phyloP scores from a whole-genome alignment of 2,329 filamentous ascomycete species.

The Neurospora sp. region DNA sequence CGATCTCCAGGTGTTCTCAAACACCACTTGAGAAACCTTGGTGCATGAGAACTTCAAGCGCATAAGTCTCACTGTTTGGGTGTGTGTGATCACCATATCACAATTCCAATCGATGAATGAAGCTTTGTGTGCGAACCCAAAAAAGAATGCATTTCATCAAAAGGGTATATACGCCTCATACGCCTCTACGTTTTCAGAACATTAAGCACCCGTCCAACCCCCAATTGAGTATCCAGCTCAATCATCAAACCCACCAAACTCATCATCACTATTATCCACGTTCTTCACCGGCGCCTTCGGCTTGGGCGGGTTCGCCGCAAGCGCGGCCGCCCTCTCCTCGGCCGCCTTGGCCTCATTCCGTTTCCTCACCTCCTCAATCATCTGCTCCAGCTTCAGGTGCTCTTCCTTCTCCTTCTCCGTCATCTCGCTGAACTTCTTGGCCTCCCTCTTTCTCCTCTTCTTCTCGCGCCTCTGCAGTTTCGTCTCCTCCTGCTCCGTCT shows the following conservation, averaged over 20 bases:
- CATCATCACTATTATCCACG: conserved; percentile 26
- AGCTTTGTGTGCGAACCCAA: too few relatives aligned
- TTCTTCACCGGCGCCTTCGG: neutral
- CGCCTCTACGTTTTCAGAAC: neutral
- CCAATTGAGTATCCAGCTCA: conserved; percentile 11
- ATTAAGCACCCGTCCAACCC: neutral
- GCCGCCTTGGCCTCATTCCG: conserved; percentile 39
- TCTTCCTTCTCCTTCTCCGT: conserved; percentile 59
- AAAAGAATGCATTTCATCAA: neutral
- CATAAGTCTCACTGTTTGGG: too few relatives aligned
- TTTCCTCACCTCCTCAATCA: conserved; percentile 55
- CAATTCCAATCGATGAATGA: neutral
- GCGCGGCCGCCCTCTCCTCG: conserved; percentile 12
- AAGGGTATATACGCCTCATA: neutral
- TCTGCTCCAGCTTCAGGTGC: conserved; percentile 49
- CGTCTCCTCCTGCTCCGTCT: conserved; percentile 54
- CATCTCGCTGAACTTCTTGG: conserved; percentile 52
- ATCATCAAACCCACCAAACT: conserved; percentile 51
- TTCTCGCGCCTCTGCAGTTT: conserved; percentile 32
- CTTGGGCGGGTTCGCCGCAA: neutral
- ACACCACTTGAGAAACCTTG: too few relatives aligned
- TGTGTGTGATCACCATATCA: neutral
- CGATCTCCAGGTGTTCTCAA: too few relatives aligned
- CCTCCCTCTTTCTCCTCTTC: conserved; percentile 38
- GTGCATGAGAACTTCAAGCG: too few relatives aligned